Evolutionary conservation across 768 basidiomycete species (phyloP).

Genomic region (Trametes punicea): DNA sequence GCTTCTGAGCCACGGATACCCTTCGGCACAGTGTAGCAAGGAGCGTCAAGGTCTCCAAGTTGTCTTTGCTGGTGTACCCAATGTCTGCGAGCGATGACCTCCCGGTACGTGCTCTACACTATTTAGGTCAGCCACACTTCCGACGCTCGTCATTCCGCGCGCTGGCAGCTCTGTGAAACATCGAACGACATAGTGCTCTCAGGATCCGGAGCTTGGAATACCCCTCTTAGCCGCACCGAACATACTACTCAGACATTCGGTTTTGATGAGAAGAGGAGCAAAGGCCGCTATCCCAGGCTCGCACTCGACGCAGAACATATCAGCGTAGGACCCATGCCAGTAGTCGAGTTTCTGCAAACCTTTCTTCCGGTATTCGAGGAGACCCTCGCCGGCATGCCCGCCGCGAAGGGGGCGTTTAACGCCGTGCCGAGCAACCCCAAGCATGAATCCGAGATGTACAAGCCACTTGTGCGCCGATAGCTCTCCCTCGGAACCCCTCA

Average conservation of each 20-base stretch:
- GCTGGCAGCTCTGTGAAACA: too few species aligned
- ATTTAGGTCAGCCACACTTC: too few species aligned
- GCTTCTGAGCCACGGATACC: too few species aligned
- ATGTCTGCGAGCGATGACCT: too few species aligned
- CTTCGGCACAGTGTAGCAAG: too few species aligned
- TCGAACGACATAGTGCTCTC: background rate
- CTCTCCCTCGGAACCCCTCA: too few species aligned
- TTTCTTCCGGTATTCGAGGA: background rate
- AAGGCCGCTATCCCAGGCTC: background rate
- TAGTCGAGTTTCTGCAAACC: background rate
- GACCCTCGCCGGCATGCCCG: background rate
- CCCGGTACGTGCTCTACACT: too few species aligned
- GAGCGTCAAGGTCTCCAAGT: too few species aligned
- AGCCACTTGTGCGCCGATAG: background rate
- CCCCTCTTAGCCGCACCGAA: background rate
- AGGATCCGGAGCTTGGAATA: background rate
- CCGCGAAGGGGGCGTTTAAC: background rate
- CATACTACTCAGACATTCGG: constrained; percentile 1
- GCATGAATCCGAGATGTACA: background rate
- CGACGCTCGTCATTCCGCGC: too few species aligned
- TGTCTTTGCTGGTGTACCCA: too few species aligned
- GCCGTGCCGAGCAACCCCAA: background rate
- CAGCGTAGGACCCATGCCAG: constrained; percentile 8
- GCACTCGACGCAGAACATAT: background rate
- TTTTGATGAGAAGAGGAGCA: background rate